Evolutionary conservation across 2,329 filamentous ascomycete species (phyloP), one percentile per base, ranked within the genome.

Genomic region (Monosporascus sp.): DNA sequence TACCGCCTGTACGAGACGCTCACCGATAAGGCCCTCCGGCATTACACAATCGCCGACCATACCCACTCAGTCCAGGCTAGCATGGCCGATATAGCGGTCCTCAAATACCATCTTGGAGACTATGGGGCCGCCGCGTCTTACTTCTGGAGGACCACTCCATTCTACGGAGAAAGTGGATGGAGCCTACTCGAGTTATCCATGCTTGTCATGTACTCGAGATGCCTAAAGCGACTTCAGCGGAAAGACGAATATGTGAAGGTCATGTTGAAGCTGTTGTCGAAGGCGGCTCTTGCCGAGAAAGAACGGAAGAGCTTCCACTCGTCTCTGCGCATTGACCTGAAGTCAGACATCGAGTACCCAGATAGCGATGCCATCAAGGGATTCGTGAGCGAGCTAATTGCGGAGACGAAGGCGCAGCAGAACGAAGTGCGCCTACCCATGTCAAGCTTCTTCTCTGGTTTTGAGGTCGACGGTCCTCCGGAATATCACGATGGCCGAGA

Each of bases 141-240:
- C 63, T 94, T 99, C 62, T 82, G 87, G 62, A 80, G 85, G 46
- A 84, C 94, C 44, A 86, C 89, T 0, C 85, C 87, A 0, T 88
- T 89, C 56, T 96, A 94, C 61, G 87, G 86, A 0, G 83, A 86
- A 52, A 84, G 81, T 52, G 82, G 85, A 46, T 97, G 94, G 92
- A 84, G 81, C 50, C 74, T 86, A 1, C 76, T 96, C 14, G 91
- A 97, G 65, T 75, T 90, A 3, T 87, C 87, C 1, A 89, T 96
- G 80, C 78, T 97, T 6, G 82, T 89, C 58, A 87, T 97, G 78
- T 94, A 97, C 66, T 83, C 89, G 0, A 81, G 82, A 48, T 97
- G 92, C 67, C 77, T 99, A 27, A 86, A 88, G 58, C 81, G 89
- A 60, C 79, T 96, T 27, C 78, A 87, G 48, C 83, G 84, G 15